phyloP scores from a whole-genome alignment of 441 rosid genomes.

The Arabidopsis lyrata region DNA sequence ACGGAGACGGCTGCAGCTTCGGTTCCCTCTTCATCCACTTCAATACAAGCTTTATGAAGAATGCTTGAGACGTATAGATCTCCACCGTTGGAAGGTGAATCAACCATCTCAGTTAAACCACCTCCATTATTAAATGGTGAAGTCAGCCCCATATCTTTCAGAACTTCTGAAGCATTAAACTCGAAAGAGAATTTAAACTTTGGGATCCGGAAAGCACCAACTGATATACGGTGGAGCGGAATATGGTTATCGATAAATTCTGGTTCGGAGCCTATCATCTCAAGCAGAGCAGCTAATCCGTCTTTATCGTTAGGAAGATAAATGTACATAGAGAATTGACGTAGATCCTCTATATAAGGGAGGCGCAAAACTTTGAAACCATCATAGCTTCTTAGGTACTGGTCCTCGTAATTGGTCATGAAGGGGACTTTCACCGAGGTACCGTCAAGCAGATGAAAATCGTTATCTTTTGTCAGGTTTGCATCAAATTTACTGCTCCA shows the following conservation, averaged over 20 bases:
- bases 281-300: conserved; percentile 61
- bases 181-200: conserved; percentile 66
- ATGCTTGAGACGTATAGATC: conserved; percentile 58
- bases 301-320: conserved; percentile 70
- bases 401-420: conserved; percentile 68
- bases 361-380: conserved; percentile 62
- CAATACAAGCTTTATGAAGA: conserved; percentile 73
- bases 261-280: conserved; percentile 52
- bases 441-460: conserved; percentile 70
- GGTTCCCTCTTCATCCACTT: conserved; percentile 81
- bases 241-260: conserved; percentile 64
- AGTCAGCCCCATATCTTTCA: conserved; percentile 61
- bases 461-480: conserved; percentile 57
- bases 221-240: conserved; percentile 43
- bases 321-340: conserved; percentile 71
- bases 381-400: conserved; percentile 44
- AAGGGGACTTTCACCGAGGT: conserved; percentile 62
- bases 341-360: conserved; percentile 68
- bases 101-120: conserved; percentile 71
- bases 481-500: conserved; percentile 73
- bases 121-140: conserved; percentile 57
- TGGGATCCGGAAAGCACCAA: conserved; percentile 63
- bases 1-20: conserved; percentile 71
- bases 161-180: conserved; percentile 59
- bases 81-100: conserved; percentile 41